Evolutionary conservation across 2,329 filamentous ascomycete species (phyloP).

Genomic region (Alternaria angustiovoidea): DNA sequence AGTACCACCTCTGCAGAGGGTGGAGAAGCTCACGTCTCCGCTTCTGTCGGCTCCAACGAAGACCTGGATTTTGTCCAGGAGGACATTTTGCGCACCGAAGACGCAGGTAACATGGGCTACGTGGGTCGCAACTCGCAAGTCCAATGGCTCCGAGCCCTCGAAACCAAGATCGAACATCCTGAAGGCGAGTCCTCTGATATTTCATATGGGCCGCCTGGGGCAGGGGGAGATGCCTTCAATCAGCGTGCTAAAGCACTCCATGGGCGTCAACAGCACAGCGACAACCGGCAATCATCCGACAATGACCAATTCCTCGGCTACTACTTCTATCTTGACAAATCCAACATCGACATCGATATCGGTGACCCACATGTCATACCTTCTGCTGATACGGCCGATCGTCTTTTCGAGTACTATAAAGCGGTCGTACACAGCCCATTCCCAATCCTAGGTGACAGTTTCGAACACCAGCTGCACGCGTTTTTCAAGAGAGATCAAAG

Average conservation of each 20-base stretch:
- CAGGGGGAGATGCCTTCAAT: slow-evolving; percentile 12
- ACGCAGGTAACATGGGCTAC: slow-evolving; percentile 33
- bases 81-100: slow-evolving; percentile 24
- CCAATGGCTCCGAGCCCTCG: slow-evolving; percentile 33
- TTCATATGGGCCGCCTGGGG: slow-evolving; percentile 31
- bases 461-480: slow-evolving; percentile 14
- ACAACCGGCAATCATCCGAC: background rate
- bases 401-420: slow-evolving; percentile 44
- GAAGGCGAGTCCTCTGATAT: slow-evolving; percentile 16
- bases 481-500: slow-evolving; percentile 7
- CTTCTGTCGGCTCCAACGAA: slow-evolving; percentile 21
- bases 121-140: slow-evolving; percentile 36
- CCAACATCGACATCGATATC: slow-evolving; percentile 21
- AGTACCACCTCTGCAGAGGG: slow-evolving; percentile 7
- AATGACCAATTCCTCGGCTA: slow-evolving; percentile 5
- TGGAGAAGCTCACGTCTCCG: slow-evolving; percentile 11
- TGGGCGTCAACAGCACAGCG: slow-evolving; percentile 1
- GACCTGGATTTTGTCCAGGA: slow-evolving; percentile 27
- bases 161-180: slow-evolving; percentile 14
- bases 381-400: slow-evolving; percentile 30
- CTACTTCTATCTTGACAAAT: slow-evolving; percentile 41
- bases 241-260: slow-evolving; percentile 9
- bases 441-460: slow-evolving; percentile 32
- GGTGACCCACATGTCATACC: slow-evolving; percentile 38
- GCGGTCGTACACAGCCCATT: slow-evolving; percentile 28